Conservation (phyloP, 164 flowering plant genomes). For the Kingdonia uniflora region DNA sequence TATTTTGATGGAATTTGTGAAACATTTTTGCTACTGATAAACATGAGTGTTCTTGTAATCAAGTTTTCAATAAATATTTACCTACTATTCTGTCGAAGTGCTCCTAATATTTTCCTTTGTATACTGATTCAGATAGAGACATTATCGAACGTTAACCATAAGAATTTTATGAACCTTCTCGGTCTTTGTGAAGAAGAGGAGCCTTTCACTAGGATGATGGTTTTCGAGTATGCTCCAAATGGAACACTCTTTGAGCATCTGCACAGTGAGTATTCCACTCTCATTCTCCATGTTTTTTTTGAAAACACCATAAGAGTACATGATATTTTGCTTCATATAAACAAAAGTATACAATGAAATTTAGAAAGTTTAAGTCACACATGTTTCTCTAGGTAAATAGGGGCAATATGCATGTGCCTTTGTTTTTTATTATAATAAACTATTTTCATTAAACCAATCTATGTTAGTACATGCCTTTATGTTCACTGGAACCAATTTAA, state of each 20-base stretch:
- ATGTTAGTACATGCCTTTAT: not conserved
- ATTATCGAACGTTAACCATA: slow-evolving; percentile 1
- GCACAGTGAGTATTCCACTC: slow-evolving; percentile 2
- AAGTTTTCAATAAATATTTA: too few species aligned
- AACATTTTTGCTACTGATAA: too few species aligned
- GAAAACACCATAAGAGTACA: too few species aligned
- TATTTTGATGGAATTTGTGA: too few species aligned
- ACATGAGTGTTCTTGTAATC: too few species aligned
- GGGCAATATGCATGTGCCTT: too few species aligned
- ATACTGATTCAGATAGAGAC: slow-evolving; percentile 1
- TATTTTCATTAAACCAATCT: not conserved
- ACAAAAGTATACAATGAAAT: too few species aligned
- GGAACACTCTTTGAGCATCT: slow-evolving; percentile 9
- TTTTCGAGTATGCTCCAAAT: slow-evolving; percentile 10
- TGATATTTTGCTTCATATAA: too few species aligned
- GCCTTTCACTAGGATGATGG: slow-evolving; percentile 10
- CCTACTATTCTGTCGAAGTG: too few species aligned
- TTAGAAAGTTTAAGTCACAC: too few species aligned
- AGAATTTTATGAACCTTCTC: slow-evolving; percentile 8
- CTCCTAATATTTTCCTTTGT: not conserved
- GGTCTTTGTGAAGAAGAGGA: slow-evolving; percentile 3
- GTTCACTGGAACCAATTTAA: not conserved
- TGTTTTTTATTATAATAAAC: too few species aligned
- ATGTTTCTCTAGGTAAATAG: too few species aligned
- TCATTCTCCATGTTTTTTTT: not conserved